Percentiles rank a stretch among this genome's conserved stretches.
Conservation (phyloP, 78 protist species). For the Mastigamoeba balamuthi region DNA sequence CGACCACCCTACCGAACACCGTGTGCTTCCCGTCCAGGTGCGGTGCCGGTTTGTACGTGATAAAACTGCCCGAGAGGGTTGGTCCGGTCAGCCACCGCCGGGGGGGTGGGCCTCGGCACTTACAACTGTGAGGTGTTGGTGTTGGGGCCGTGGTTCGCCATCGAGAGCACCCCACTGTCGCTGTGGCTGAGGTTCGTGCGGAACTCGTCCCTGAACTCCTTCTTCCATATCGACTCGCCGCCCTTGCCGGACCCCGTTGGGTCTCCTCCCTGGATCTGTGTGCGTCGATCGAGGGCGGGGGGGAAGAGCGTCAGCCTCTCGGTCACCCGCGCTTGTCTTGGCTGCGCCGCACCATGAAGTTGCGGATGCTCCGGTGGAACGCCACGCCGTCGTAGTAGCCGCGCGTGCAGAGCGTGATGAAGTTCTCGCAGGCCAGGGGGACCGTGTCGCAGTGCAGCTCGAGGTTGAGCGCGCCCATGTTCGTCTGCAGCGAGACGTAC, state of each 20-base stretch:
- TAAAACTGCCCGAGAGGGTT: constrained; percentile 15
- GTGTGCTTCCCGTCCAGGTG: constrained; percentile 68
- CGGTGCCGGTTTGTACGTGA: constrained; percentile 37
- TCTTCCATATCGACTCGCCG: constrained; percentile 61
- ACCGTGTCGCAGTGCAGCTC: constrained; percentile 58
- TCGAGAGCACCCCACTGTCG: constrained; percentile 58
- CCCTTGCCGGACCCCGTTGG: constrained; percentile 73
- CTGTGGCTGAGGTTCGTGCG: constrained; percentile 14
- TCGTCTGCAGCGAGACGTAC: constrained; percentile 45
- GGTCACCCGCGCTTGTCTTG: not conserved
- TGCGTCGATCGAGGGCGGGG: too few relatives aligned
- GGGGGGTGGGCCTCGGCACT: not conserved
- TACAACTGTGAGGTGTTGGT: constrained; percentile 58
- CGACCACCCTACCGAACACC: constrained; percentile 49
- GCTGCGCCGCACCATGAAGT: constrained; percentile 38
- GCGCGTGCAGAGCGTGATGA: constrained; percentile 14
- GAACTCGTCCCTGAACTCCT: constrained; percentile 60
- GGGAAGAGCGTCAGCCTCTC: not conserved
- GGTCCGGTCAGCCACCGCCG: too few relatives aligned
- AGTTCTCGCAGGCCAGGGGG: constrained; percentile 78
- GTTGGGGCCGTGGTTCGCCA: constrained; percentile 74
- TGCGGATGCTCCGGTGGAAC: constrained; percentile 69
- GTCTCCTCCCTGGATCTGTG: constrained; percentile 67
- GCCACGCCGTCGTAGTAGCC: constrained; percentile 50
- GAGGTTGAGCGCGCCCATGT: constrained; percentile 55